Base-by-base conservation (phyloP, 2,329 filamentous ascomycete species). In the Cephalotrichum gorgonifer region DNA sequence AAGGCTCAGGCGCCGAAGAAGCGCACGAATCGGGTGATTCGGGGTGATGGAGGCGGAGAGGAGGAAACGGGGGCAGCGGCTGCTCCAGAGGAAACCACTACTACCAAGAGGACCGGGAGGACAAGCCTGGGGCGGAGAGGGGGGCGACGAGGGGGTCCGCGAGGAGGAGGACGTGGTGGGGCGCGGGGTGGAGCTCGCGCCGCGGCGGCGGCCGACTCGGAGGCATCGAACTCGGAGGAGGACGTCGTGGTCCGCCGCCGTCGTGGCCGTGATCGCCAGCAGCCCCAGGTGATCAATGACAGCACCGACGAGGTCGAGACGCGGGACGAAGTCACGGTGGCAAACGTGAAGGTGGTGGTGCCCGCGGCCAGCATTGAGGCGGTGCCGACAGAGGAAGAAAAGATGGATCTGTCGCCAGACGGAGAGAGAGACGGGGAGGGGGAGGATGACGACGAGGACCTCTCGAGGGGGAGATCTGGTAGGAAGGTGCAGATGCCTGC, bases 231-330 rank as follows among this genome's bases (percentile, higher is more conserved):
- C 17, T 39, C 35, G n/a, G 35, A 39, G 17, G 68, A 6, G 55
- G 55, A 30, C 69, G 70, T 7, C 66, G 65, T 35, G 68, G 65
- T 51, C 70, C 65, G 44, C 70, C 70, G 39, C 68, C 67, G 45
- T 54, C 50, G 35, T 51, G 53, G 52, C 52, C 55, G 47, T 51
- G 53, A 51, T 51, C 55, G 47, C 56, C 28, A 38, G 42, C 41
- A 47, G 51, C 51, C 6, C 54, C 55, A 49, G 52, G 54, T 44
- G 61, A 9, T 39, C 17, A 39, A 39, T 20, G 35, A 39, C 12
- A 39, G 35, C 35, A 39, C 35, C 6, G 35, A 39, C 35, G 35
- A 39, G 17, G 35, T 39, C 12, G 35, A 39, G 35, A 39, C 35
- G 35, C n/a, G 11, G 17, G 15, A n/a, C 14, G 35, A 39, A 11